Evolutionary conservation across 306 rosid species (phyloP).

Genomic region (Cicer bijugum): DNA sequence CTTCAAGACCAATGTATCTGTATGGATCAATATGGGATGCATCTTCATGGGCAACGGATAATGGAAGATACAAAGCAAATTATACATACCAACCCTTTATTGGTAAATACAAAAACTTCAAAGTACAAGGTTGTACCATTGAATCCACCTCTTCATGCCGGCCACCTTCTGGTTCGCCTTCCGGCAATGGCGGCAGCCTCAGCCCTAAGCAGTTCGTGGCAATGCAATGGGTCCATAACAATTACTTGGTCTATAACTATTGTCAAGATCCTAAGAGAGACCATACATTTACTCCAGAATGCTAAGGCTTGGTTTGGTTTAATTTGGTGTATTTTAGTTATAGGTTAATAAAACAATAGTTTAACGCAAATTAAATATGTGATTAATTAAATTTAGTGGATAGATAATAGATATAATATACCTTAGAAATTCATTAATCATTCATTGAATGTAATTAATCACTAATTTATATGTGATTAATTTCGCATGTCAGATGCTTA

Average conservation of each 20-base stretch:
- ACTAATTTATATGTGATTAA: too few relatives aligned
- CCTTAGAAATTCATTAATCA: too few relatives aligned
- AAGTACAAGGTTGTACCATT: constrained; percentile 55
- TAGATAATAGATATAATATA: too few relatives aligned
- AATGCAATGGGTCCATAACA: constrained; percentile 78
- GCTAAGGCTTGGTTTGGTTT: constrained; percentile 48
- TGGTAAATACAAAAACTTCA: constrained; percentile 72
- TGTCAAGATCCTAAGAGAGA: constrained; percentile 82
- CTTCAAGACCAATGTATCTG: constrained; percentile 74
- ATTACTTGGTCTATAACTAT: constrained; percentile 73
- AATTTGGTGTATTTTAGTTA: constrained; percentile 13
- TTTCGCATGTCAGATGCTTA: too few relatives aligned
- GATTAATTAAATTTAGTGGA: too few relatives aligned
- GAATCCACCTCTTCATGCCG: constrained; percentile 52
- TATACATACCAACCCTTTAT: constrained; percentile 81
- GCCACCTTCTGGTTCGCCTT: constrained; percentile 55
- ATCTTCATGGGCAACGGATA: constrained; percentile 89
- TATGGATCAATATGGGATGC: constrained; percentile 99
- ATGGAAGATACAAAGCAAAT: constrained; percentile 87
- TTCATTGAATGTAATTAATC: too few relatives aligned
- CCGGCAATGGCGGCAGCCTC: constrained; percentile 45
- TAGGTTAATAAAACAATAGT: too few relatives aligned
- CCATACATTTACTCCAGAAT: constrained; percentile 75
- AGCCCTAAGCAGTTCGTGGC: constrained; percentile 59
- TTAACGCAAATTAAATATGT: too few relatives aligned